Conservation (phyloP, 805 yeast genomes). For the Candida sithepensis region DNA sequence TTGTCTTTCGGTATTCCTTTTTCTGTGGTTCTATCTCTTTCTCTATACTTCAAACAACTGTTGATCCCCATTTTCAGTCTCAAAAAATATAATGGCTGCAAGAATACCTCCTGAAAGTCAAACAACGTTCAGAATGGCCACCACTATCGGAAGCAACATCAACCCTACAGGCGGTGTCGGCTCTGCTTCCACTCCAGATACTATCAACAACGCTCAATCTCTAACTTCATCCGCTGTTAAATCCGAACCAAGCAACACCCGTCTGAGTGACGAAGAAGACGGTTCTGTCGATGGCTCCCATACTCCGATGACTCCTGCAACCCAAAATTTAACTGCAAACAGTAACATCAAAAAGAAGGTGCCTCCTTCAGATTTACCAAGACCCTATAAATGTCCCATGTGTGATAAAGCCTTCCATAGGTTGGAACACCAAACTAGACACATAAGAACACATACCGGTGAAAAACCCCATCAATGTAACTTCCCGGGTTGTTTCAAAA, state of each 20-base stretch:
- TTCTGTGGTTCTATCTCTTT: not conserved
- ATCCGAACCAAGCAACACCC: not conserved
- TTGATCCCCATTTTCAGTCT: not conserved
- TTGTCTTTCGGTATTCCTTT: not conserved
- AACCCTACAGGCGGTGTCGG: not conserved
- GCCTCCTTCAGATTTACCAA: constrained; percentile 26
- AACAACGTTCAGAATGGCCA: constrained; percentile 30
- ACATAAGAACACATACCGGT: constrained; percentile 89
- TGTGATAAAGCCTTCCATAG: constrained; percentile 86
- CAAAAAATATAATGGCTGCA: constrained; percentile 15
- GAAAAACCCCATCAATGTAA: constrained; percentile 87
- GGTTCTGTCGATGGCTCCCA: not conserved
- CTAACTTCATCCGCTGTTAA: not conserved
- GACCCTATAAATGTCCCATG: constrained; percentile 83
- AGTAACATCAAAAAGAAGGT: constrained; percentile 21
- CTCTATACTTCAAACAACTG: not conserved
- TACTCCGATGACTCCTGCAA: constrained; percentile 19
- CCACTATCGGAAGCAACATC: constrained; percentile 9
- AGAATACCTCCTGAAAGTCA: constrained; percentile 27
- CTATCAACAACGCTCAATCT: not conserved
- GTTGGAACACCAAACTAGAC: constrained; percentile 87
- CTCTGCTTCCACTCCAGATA: not conserved
- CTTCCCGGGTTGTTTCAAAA: constrained; percentile 78
- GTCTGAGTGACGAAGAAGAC: constrained; percentile 1
- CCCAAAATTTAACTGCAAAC: constrained; percentile 19